Evolutionary conservation across 352 stramenopile species (phyloP).

Genomic region (Poterioochromonas sp.): DNA sequence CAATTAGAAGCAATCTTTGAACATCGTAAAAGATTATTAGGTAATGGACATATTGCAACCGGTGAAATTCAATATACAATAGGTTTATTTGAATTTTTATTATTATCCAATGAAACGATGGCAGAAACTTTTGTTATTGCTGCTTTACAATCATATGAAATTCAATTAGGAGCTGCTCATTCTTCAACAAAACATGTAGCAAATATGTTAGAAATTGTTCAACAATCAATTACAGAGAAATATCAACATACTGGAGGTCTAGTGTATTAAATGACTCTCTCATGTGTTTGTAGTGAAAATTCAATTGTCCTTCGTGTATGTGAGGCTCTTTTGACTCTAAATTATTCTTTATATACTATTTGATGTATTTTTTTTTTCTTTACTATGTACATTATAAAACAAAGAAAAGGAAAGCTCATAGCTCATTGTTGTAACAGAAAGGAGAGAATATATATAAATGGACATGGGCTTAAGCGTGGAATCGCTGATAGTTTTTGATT

Average conservation of each 20-base stretch:
- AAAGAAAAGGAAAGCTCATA: too few relatives aligned
- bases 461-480: slow-evolving; percentile 2
- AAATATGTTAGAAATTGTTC: slow-evolving; percentile 36
- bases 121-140: slow-evolving; percentile 29
- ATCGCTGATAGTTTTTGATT: slow-evolving; percentile 19
- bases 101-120: slow-evolving; percentile 34
- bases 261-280: too few relatives aligned
- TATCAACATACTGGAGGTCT: too few relatives aligned
- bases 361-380: too few relatives aligned
- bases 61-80: slow-evolving; percentile 49
- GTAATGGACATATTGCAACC: slow-evolving; percentile 53
- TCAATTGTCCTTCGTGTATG: too few relatives aligned
- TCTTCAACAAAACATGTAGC: slow-evolving; percentile 42
- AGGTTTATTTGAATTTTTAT: slow-evolving; percentile 48
- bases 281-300: too few relatives aligned
- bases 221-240: slow-evolving; percentile 22
- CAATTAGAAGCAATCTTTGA: slow-evolving; percentile 4
- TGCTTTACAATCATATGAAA: slow-evolving; percentile 39
- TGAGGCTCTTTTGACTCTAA: too few relatives aligned
- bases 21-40: slow-evolving; percentile 47
- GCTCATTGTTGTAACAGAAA: too few relatives aligned
- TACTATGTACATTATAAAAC: too few relatives aligned
- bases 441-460: too few relatives aligned
- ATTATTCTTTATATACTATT: too few relatives aligned
- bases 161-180: slow-evolving; percentile 44